phyloP scores from a whole-genome alignment of 1,284 basidiomycete genomes.

The Sanguinoderma infundibulare region DNA sequence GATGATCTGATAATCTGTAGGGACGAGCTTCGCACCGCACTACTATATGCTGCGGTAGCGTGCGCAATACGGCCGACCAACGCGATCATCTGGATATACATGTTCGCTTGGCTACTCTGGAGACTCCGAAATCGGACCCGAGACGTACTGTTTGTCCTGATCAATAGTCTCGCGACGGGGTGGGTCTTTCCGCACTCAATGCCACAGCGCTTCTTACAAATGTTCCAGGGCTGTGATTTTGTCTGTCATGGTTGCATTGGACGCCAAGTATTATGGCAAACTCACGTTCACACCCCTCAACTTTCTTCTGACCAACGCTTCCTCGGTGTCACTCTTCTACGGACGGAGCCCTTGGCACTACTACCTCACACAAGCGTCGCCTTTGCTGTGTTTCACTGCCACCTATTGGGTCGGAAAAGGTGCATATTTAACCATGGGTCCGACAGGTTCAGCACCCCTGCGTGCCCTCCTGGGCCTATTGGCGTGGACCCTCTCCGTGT shows the following conservation, averaged over 20 bases:
- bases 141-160: constrained; percentile 39
- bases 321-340: constrained; percentile 90
- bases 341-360: constrained; percentile 89
- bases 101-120: constrained; percentile 61
- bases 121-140: constrained; percentile 41
- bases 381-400: constrained; percentile 76
- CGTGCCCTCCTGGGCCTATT: constrained; percentile 56
- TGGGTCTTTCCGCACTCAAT: constrained; percentile 34
- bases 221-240: constrained; percentile 44
- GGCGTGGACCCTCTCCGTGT: constrained; percentile 68
- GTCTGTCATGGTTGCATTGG: constrained; percentile 50
- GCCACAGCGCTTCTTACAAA: neutral
- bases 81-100: constrained; percentile 81
- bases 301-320: constrained; percentile 82
- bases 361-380: constrained; percentile 87
- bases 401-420: constrained; percentile 78
- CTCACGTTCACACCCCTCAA: constrained; percentile 82
- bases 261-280: constrained; percentile 72
- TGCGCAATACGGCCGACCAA: constrained; percentile 89
- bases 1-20: constrained; percentile 21
- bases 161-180: constrained; percentile 47
- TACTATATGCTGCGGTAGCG: constrained; percentile 71
- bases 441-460: constrained; percentile 32
- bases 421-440: constrained; percentile 42
- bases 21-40: constrained; percentile 40